These are phyloP conservation scores for Trichoderma koningiopsis DNA, from an alignment of 2,329 filamentous ascomycete genomes.

Conservation along the genomic window DNA sequence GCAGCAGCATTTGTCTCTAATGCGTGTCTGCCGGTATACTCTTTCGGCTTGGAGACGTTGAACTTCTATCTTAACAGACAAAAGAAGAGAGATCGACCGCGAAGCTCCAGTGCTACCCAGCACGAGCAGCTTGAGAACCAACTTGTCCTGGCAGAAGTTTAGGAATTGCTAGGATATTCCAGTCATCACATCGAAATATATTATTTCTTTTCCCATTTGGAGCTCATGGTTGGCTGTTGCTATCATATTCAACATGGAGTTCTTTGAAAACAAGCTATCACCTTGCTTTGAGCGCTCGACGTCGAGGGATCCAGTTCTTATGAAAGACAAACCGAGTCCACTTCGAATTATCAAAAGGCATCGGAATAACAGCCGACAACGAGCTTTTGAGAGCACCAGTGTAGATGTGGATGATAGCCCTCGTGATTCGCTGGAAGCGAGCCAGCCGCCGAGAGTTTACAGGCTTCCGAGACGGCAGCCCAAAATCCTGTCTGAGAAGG, in stretches of 20 bases:
- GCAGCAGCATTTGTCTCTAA: slow-evolving; percentile 1
- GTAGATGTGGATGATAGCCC: neutral
- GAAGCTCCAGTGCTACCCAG: neutral
- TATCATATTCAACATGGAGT: slow-evolving; percentile 39
- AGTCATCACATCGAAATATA: neutral
- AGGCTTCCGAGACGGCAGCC: slow-evolving; percentile 19
- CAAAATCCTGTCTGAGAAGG: neutral
- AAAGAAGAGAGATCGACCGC: neutral
- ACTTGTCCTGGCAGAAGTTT: neutral
- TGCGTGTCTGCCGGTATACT: slow-evolving; percentile 4
- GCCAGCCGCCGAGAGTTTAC: neutral
- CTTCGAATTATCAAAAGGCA: slow-evolving; percentile 47
- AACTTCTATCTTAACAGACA: neutral
- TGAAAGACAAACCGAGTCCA: slow-evolving; percentile 45
- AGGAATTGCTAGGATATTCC: neutral
- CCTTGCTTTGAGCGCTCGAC: slow-evolving; percentile 39
- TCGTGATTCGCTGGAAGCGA: neutral
- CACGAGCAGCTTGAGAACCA: neutral
- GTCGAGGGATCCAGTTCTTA: slow-evolving; percentile 28
- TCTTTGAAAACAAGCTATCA: slow-evolving; percentile 34
- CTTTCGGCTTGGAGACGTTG: neutral
- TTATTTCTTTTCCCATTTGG: neutral
- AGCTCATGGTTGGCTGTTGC: neutral
- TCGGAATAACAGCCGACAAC: neutral
- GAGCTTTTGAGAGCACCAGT: neutral